Evolutionary conservation across 805 yeast species (phyloP).

Genomic region (Kazachstania psychrophila): DNA sequence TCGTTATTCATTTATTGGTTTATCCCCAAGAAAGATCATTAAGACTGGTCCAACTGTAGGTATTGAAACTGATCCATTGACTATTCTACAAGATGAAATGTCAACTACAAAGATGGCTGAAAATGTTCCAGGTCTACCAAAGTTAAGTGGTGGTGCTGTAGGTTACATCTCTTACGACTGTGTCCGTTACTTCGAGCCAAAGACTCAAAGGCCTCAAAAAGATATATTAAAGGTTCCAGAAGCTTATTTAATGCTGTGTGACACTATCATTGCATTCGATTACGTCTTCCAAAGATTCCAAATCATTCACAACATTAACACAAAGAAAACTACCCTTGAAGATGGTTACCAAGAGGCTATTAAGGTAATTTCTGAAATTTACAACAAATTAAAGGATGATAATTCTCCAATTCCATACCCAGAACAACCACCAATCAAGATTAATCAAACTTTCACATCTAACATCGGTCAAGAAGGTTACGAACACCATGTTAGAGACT

Average conservation of each 20-base stretch:
- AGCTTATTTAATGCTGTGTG: constrained; percentile 84
- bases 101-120: constrained; percentile 54
- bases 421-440: constrained; percentile 60
- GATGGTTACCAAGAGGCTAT: constrained; percentile 47
- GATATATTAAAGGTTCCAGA: constrained; percentile 86
- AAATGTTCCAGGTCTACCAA: constrained; percentile 68
- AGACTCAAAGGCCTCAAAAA: constrained; percentile 60
- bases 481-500: constrained; percentile 63
- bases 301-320: constrained; percentile 68
- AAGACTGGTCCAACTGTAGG: constrained; percentile 54
- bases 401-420: constrained; percentile 49
- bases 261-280: constrained; percentile 84
- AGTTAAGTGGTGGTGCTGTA: constrained; percentile 88
- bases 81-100: constrained; percentile 66
- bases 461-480: constrained; percentile 93
- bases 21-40: constrained; percentile 71
- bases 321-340: constrained; percentile 30
- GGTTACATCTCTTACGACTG: constrained; percentile 97
- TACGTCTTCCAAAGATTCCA: constrained; percentile 91
- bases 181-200: constrained; percentile 93
- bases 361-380: constrained; percentile 48
- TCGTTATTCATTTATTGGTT: constrained; percentile 85
- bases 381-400: constrained; percentile 38
- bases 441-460: constrained; percentile 64
- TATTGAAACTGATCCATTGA: constrained; percentile 68